Conservation (phyloP, 768 basidiomycete genomes). For the Tulasnella sp. region DNA sequence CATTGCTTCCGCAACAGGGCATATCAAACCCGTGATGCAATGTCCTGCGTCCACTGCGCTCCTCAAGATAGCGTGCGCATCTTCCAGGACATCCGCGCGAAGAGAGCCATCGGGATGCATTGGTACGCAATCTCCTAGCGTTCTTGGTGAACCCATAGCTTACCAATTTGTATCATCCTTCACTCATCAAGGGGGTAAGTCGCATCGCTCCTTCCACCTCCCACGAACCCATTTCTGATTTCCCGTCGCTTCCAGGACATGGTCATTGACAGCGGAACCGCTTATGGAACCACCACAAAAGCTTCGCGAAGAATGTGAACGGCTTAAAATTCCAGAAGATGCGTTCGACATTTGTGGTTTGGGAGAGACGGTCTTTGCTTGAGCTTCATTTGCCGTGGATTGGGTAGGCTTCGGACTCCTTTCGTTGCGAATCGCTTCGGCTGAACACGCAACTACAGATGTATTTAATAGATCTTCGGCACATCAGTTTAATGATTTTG, state of each 20-base stretch:
- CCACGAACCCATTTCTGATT: not conserved
- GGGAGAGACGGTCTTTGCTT: constrained; percentile 38
- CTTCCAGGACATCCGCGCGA: constrained; percentile 59
- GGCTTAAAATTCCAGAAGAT: constrained; percentile 37
- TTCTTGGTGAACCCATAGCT: not conserved
- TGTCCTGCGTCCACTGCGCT: constrained; percentile 59
- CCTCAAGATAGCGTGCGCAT: constrained; percentile 66
- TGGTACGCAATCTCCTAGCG: constrained; percentile 51
- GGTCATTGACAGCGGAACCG: constrained; percentile 33
- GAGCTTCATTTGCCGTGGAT: not conserved
- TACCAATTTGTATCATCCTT: not conserved
- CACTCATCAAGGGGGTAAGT: constrained; percentile 1
- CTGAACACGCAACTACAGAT: too few species aligned
- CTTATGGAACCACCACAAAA: constrained; percentile 42
- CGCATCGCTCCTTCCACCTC: not conserved
- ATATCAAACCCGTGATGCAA: constrained; percentile 51
- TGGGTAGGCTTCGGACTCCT: too few species aligned
- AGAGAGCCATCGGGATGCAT: constrained; percentile 64
- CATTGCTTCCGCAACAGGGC: constrained; percentile 43
- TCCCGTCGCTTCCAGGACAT: constrained; percentile 24
- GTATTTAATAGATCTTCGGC: too few species aligned
- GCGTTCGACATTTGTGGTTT: constrained; percentile 40
- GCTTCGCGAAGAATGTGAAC: constrained; percentile 38
- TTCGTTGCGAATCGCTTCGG: too few species aligned
- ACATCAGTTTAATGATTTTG: too few species aligned